phyloP scores from a whole-genome alignment of 805 yeast species.

The Dipodascus albidus region DNA sequence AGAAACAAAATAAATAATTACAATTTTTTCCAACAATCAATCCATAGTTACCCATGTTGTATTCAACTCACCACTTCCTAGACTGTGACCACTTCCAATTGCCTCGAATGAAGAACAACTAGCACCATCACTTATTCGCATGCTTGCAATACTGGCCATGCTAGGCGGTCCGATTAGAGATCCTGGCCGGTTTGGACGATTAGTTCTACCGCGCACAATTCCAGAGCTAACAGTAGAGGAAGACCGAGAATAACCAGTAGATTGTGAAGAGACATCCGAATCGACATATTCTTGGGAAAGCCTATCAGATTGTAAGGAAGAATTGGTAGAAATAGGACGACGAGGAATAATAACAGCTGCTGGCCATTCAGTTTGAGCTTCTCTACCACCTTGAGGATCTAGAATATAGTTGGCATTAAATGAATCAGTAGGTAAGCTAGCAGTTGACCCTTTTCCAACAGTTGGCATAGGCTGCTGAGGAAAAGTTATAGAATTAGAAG shows the following conservation, averaged over 20 bases:
- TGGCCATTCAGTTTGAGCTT: neutral
- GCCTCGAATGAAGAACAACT: neutral
- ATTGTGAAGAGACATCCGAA: neutral
- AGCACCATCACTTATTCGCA: neutral
- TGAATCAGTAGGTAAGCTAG: neutral
- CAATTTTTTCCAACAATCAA: too few species aligned
- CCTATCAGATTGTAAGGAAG: too few species aligned
- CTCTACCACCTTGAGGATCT: neutral
- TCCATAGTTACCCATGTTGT: constrained; percentile 1
- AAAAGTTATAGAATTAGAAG: neutral
- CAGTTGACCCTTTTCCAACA: neutral
- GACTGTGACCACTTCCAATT: neutral
- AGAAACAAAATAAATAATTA: too few species aligned
- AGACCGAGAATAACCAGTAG: neutral
- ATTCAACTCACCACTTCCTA: neutral
- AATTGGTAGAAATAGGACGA: neutral
- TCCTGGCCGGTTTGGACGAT: neutral
- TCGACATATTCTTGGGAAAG: too few species aligned
- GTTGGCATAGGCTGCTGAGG: neutral
- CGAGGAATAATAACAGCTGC: neutral
- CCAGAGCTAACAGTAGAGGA: neutral
- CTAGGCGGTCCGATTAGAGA: neutral
- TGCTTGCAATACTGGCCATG: neutral
- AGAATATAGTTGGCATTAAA: neutral
- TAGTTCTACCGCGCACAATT: neutral